Evolutionary conservation across 768 basidiomycete genomes (phyloP).

Genomic region (Suillus variegatus): DNA sequence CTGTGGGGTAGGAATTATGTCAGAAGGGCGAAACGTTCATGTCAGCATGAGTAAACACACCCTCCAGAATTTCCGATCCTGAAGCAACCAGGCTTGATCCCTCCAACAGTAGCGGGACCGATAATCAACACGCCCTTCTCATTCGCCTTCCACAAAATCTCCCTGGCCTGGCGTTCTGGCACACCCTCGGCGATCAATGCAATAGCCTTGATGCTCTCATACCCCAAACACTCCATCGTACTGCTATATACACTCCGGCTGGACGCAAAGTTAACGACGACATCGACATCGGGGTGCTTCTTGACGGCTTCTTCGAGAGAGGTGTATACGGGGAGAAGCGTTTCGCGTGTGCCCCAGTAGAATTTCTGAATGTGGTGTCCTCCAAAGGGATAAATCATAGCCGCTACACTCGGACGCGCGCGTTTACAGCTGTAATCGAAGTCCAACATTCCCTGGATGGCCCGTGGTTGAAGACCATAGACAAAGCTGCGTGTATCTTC

Average conservation of each 20-base stretch:
- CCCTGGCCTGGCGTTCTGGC: constrained; percentile 94
- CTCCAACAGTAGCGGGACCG: constrained; percentile 97
- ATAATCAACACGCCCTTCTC: constrained; percentile 88
- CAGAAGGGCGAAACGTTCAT: background rate
- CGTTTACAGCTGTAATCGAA: constrained; percentile 99
- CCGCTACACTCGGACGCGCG: constrained; percentile 86
- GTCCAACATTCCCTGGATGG: constrained; percentile 98
- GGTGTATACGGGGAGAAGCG: constrained; percentile 96
- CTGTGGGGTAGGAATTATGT: constrained; percentile 34
- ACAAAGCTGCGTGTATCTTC: constrained; percentile 94
- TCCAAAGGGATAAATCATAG: constrained; percentile 99
- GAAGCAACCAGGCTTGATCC: constrained; percentile 99
- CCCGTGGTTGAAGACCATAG: constrained; percentile 97
- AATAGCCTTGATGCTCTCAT: constrained; percentile 48
- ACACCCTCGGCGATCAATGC: constrained; percentile 99
- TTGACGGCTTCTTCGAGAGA: constrained; percentile 84
- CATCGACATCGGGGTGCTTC: constrained; percentile 97
- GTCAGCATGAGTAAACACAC: constrained; percentile 32
- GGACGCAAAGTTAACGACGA: constrained; percentile 97
- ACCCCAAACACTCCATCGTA: constrained; percentile 86
- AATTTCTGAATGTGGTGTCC: constrained; percentile 99
- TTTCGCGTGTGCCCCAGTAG: constrained; percentile 99
- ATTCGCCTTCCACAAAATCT: constrained; percentile 89
- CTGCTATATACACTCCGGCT: constrained; percentile 93
- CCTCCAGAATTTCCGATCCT: constrained; percentile 99